Evolutionary conservation across 2,329 filamentous ascomycete species (phyloP), one percentile per base, ranked within the genome.

Genomic region (Epichloe sibirici): DNA sequence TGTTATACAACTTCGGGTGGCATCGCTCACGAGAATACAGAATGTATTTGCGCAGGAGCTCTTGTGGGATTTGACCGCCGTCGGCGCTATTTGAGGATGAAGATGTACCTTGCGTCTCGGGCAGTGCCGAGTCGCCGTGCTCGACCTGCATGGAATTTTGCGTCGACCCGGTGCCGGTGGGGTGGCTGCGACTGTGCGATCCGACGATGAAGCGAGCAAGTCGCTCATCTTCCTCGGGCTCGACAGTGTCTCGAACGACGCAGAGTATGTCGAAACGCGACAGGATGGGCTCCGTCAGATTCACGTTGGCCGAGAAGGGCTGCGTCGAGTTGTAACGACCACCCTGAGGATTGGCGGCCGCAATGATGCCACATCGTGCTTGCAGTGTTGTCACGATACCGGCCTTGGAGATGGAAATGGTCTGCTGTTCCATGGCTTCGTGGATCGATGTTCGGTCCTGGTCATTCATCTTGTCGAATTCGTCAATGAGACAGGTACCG

Each of bases 391-490:
- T 98, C 44, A 98, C 93, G 56, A 98, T 98, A 70, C 93, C 93
- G 0, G 93, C 93, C 68, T 98, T 98, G 58, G 90, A 95, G 64
- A 98, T 98, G 56, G 91, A 97, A 60, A 98, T 98, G 1, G 93
- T 98, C 71, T 98, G 93, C 70, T 98, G 93, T 70, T 98, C 93
- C 93, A 98, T 98, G 55, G 93, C 93, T 75, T 98, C 93, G 78
- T 98, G 93, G 61, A 98, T 98, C 7, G 90, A 95, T 1, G 93
- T 97, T 58, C 93, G 83, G 68, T 98, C 93, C 66, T 97, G 90
- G 66, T 98, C 93, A 67, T 97, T 97, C 93, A 98, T 98, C 77
- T 98, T 98, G 79, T 98, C 93, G 62, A 98, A 98, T 70, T 98
- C 93, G 63, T 98, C 93, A 57, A 98, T 98, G 34, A 98, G 76